Conservation (phyloP, 345 rosid species). For the Trapa bicornis region DNA sequence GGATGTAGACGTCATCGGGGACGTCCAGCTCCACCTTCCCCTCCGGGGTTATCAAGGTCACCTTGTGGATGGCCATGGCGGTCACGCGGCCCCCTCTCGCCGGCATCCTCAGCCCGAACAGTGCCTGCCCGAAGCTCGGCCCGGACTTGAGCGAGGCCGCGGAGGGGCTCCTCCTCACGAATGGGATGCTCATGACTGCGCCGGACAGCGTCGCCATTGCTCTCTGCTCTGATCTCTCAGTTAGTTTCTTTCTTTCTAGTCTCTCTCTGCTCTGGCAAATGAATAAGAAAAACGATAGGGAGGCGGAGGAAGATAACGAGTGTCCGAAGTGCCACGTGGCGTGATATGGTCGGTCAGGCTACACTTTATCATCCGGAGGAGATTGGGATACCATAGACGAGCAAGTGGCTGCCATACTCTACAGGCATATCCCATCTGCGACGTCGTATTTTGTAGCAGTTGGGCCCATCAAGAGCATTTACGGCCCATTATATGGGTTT, state of each 20-base stretch:
- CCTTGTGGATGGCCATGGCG: conserved; percentile 63
- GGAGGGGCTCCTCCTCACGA: conserved; percentile 19
- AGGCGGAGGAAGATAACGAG: too few species aligned
- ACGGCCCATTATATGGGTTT: too few species aligned
- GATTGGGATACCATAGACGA: background rate
- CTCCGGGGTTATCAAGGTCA: conserved; percentile 60
- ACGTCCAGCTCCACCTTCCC: conserved; percentile 41
- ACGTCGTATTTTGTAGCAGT: too few species aligned
- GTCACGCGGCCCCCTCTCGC: conserved; percentile 39
- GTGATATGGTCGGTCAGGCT: too few species aligned
- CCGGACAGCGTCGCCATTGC: too few species aligned
- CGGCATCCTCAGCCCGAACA: conserved; percentile 45
- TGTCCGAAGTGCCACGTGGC: too few species aligned
- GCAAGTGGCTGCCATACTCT: background rate
- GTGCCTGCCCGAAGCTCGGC: conserved; percentile 24
- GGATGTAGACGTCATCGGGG: conserved; percentile 51
- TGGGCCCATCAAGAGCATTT: too few species aligned
- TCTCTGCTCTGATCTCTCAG: too few species aligned
- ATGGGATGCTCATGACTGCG: conserved; percentile 39
- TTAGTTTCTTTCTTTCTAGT: too few species aligned
- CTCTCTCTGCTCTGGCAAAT: too few species aligned
- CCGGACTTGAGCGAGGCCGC: conserved; percentile 34
- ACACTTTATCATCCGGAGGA: background rate
- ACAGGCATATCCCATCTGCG: too few species aligned
- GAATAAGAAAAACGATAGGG: too few species aligned